Percentiles rank a stretch among this genome's conserved stretches.
phyloP scores from a whole-genome alignment of 805 yeast genomes.

The Yarrowia sp. region DNA sequence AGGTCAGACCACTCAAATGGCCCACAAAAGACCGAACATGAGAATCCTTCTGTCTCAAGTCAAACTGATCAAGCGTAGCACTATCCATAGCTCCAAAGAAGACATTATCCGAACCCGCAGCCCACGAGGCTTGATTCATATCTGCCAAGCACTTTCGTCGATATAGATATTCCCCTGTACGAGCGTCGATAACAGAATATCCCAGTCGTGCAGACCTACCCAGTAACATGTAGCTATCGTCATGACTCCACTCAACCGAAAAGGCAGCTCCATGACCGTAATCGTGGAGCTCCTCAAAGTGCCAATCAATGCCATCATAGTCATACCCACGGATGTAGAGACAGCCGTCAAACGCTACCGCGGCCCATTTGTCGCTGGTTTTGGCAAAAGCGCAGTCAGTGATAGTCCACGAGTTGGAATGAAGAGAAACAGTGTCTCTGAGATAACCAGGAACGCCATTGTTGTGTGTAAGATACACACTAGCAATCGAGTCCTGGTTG shows the following conservation, averaged over 20 bases:
- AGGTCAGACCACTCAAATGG: conserved; percentile 30
- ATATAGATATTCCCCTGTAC: conserved; percentile 1
- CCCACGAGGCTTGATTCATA: conserved; percentile 12
- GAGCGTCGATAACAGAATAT: conserved; percentile 17
- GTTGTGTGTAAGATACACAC: not conserved
- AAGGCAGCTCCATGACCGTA: conserved; percentile 19
- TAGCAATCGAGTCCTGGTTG: conserved; percentile 10
- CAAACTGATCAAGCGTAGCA: conserved; percentile 17
- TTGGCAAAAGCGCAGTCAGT: conserved; percentile 31
- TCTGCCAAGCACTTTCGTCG: conserved; percentile 3
- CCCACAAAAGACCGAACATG: conserved; percentile 26
- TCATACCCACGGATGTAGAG: conserved; percentile 3
- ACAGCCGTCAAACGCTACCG: conserved; percentile 20
- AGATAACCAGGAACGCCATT: not conserved
- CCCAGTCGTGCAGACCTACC: conserved; percentile 14
- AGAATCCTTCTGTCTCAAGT: conserved; percentile 8
- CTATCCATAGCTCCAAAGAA: conserved; percentile 24
- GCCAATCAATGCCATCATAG: not conserved
- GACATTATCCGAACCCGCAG: conserved; percentile 8
- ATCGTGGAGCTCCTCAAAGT: conserved; percentile 2
- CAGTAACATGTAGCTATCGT: conserved; percentile 12
- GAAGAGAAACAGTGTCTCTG: not conserved
- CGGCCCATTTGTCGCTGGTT: conserved; percentile 14
- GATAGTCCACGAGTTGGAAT: conserved; percentile 30
- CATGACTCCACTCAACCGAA: conserved; percentile 16